These are phyloP conservation scores for Pleurotus tuoliensis DNA, from an alignment of 768 basidiomycete genomes.

Conservation along the genomic window DNA sequence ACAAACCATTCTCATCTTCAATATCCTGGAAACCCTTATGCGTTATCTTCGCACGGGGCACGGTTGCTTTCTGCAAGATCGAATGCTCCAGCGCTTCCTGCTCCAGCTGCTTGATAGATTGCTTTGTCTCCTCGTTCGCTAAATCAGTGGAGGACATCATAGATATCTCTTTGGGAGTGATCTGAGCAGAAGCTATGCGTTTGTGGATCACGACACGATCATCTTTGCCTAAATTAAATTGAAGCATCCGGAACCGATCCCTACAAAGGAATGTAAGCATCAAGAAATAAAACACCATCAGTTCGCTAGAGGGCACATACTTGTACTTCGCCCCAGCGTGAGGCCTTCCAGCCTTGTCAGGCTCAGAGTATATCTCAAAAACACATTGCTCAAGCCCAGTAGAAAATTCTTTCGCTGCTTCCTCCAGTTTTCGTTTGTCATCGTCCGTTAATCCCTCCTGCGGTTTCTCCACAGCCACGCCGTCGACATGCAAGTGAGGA, in stretches of 20 bases:
- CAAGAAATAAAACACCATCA: neutral
- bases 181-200: slow-evolving; percentile 64
- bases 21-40: slow-evolving; percentile 93
- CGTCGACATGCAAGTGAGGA: slow-evolving; percentile 44
- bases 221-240: slow-evolving; percentile 81
- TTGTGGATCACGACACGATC: slow-evolving; percentile 79
- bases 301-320: slow-evolving; percentile 33
- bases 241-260: slow-evolving; percentile 87
- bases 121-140: slow-evolving; percentile 81
- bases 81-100: slow-evolving; percentile 82
- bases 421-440: slow-evolving; percentile 51
- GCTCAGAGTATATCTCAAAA: slow-evolving; percentile 73
- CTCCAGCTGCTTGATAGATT: slow-evolving; percentile 78
- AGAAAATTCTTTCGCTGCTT: slow-evolving; percentile 61
- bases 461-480: slow-evolving; percentile 35
- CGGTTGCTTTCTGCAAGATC: slow-evolving; percentile 67
- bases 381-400: slow-evolving; percentile 71
- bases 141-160: slow-evolving; percentile 87
- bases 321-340: slow-evolving; percentile 77
- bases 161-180: slow-evolving; percentile 71
- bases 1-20: slow-evolving; percentile 64
- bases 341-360: slow-evolving; percentile 64
- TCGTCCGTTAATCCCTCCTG: slow-evolving; percentile 56
- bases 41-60: slow-evolving; percentile 78
- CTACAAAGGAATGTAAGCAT: slow-evolving; percentile 32